Percentiles rank a stretch among this genome's conserved stretches.
Conservation (phyloP, 768 basidiomycete species). For the Xerocomellus intermedius region DNA sequence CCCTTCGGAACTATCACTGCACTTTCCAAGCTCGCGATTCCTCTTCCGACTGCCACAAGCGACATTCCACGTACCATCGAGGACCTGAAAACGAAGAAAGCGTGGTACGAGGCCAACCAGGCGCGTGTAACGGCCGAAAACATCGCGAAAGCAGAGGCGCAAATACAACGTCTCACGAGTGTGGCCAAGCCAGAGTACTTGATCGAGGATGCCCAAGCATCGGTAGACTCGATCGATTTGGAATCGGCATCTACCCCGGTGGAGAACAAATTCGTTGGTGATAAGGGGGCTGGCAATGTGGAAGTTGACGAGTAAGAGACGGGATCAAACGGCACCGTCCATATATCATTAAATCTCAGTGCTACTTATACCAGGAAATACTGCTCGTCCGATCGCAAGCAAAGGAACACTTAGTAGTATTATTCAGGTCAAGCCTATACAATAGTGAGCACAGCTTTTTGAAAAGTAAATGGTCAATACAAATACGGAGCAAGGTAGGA, state of each 20-base stretch:
- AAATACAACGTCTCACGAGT: slow-evolving; percentile 61
- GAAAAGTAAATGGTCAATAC: slow-evolving; percentile 35
- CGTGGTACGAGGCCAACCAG: slow-evolving; percentile 95
- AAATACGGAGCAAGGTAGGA: slow-evolving; percentile 38
- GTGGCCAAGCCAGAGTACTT: slow-evolving; percentile 38
- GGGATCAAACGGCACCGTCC: slow-evolving; percentile 7
- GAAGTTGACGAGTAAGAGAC: slow-evolving; percentile 32
- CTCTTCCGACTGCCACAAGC: slow-evolving; percentile 72
- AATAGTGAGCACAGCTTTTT: slow-evolving; percentile 36
- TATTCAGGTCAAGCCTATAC: slow-evolving; percentile 34
- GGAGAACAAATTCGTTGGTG: slow-evolving; percentile 23
- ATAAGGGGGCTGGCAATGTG: slow-evolving; percentile 41
- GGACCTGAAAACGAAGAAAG: slow-evolving; percentile 90
- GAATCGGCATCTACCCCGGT: slow-evolving; percentile 47
- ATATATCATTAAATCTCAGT: slow-evolving; percentile 18
- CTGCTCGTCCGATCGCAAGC: slow-evolving; percentile 9
- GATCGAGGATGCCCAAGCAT: slow-evolving; percentile 26
- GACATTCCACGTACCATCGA: slow-evolving; percentile 85
- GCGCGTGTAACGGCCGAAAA: slow-evolving; percentile 75
- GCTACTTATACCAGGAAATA: slow-evolving; percentile 21
- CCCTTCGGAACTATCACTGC: slow-evolving; percentile 87
- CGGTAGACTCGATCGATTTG: slow-evolving; percentile 38
- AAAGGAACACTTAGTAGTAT: slow-evolving; percentile 24
- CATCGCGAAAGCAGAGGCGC: slow-evolving; percentile 73
- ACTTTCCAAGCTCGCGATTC: slow-evolving; percentile 83